A percentile compares a stretch with the other conserved stretches of the same genome.
phyloP scores from a whole-genome alignment of 805 yeast genomes.

The Saturnispora hagleri region DNA sequence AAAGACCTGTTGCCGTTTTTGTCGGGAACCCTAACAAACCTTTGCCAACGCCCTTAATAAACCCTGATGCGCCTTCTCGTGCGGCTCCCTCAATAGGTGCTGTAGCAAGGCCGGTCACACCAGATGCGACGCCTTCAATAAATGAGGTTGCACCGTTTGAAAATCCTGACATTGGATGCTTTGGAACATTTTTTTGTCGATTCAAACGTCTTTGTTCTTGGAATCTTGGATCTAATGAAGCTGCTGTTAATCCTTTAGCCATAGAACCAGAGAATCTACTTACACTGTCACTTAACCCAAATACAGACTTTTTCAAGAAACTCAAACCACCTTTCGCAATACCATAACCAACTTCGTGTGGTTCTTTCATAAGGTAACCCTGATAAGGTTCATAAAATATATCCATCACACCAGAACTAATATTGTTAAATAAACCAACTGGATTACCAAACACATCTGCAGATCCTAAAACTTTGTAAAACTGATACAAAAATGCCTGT shows the following conservation, averaged over 20 bases:
- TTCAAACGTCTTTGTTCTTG: constrained; percentile 77
- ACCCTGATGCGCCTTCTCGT: constrained; percentile 85
- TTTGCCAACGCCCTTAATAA: constrained; percentile 86
- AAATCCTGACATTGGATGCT: constrained; percentile 77
- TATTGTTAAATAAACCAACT: constrained; percentile 87
- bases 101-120: constrained; percentile 79
- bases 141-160: constrained; percentile 83
- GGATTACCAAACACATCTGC: constrained; percentile 97
- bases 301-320: constrained; percentile 88
- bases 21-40: constrained; percentile 96
- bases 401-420: constrained; percentile 93
- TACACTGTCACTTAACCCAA: constrained; percentile 89
- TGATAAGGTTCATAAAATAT: constrained; percentile 96
- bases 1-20: constrained; percentile 89
- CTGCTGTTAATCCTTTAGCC: constrained; percentile 88
- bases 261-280: constrained; percentile 89
- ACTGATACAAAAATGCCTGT: constrained; percentile 84
- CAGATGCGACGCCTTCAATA: constrained; percentile 78
- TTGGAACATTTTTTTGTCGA: constrained; percentile 69
- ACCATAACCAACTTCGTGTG: constrained; percentile 92
- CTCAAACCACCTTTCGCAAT: constrained; percentile 93
- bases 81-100: constrained; percentile 88
- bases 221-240: constrained; percentile 76
- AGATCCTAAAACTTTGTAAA: constrained; percentile 88
- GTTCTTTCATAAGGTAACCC: constrained; percentile 91